These are phyloP conservation scores for Fagus sylvatica DNA, from an alignment of 306 rosid genomes.

Conservation along the genomic window DNA sequence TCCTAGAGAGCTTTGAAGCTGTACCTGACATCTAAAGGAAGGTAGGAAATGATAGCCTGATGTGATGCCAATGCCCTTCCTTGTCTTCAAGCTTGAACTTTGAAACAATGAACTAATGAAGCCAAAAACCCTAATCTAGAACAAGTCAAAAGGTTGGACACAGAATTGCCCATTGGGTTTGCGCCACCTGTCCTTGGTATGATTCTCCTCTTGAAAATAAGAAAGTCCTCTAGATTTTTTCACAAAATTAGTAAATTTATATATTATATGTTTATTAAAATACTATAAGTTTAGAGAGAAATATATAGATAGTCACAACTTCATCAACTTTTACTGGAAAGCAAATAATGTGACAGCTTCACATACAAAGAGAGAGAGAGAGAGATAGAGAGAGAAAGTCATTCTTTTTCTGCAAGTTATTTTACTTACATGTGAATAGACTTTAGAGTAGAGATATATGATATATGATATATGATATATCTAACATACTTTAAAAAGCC, in stretches of 20 bases:
- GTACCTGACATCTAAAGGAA: not conserved
- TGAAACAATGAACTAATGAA: not conserved
- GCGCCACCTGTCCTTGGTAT: conserved; percentile 5
- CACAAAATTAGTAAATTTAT: not conserved
- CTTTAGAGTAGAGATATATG: not conserved
- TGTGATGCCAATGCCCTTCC: not conserved
- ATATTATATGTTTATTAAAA: not conserved
- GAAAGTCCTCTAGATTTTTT: not conserved
- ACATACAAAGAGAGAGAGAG: not conserved
- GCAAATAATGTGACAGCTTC: not conserved
- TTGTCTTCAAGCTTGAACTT: not conserved
- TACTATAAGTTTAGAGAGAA: not conserved
- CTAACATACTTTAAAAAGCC: not conserved
- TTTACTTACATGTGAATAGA: not conserved
- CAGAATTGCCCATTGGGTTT: too few species aligned
- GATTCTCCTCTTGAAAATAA: conserved; percentile 3
- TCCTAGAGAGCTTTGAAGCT: not conserved
- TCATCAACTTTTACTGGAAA: not conserved
- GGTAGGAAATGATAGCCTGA: conserved; percentile 1
- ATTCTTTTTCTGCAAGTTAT: not conserved
- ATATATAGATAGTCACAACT: not conserved
- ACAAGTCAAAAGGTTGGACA: not conserved
- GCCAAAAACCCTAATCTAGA: not conserved
- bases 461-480: too few species aligned
- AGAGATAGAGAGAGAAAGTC: too few species aligned